Evolutionary conservation across 768 basidiomycete species (phyloP).

Genomic region (Boletus coccyginus): DNA sequence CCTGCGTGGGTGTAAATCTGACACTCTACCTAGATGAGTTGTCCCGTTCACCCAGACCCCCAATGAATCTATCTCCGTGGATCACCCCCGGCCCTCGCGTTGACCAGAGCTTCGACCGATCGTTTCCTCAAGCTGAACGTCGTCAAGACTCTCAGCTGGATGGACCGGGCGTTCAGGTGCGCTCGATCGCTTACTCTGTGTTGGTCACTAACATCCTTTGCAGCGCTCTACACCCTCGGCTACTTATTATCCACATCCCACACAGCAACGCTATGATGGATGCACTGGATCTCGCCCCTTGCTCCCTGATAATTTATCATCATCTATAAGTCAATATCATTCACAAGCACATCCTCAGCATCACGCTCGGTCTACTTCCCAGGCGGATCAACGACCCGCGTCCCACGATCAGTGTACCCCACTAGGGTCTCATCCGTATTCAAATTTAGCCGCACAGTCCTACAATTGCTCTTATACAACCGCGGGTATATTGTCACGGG

Average conservation of each 20-base stretch:
- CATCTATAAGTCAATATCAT: constrained; percentile 22
- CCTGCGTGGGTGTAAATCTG: neutral
- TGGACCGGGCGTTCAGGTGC: constrained; percentile 33
- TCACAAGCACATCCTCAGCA: constrained; percentile 19
- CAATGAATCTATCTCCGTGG: constrained; percentile 41
- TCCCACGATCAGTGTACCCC: constrained; percentile 27
- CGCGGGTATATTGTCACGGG: constrained; percentile 19
- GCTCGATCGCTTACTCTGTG: neutral
- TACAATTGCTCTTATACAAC: constrained; percentile 17
- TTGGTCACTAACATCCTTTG: constrained; percentile 2
- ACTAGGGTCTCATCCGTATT: constrained; percentile 26
- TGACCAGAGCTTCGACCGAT: constrained; percentile 22
- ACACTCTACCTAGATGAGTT: constrained; percentile 42
- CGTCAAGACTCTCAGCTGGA: constrained; percentile 23
- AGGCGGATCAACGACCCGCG: constrained; percentile 24
- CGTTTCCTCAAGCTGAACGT: constrained; percentile 24
- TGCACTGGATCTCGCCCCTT: constrained; percentile 18
- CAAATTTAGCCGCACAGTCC: constrained; percentile 19
- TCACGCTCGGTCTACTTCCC: constrained; percentile 29
- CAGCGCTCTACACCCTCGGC: constrained; percentile 24
- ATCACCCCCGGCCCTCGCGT: constrained; percentile 43
- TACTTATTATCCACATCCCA: constrained; percentile 18
- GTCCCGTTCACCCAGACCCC: constrained; percentile 38
- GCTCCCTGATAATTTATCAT: constrained; percentile 21
- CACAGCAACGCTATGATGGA: constrained; percentile 29